Evolutionary conservation across 495 filamentous ascomycete genomes (phyloP), one percentile per base, ranked within the genome.

Genomic region (Saxispiralis lemnorum): DNA sequence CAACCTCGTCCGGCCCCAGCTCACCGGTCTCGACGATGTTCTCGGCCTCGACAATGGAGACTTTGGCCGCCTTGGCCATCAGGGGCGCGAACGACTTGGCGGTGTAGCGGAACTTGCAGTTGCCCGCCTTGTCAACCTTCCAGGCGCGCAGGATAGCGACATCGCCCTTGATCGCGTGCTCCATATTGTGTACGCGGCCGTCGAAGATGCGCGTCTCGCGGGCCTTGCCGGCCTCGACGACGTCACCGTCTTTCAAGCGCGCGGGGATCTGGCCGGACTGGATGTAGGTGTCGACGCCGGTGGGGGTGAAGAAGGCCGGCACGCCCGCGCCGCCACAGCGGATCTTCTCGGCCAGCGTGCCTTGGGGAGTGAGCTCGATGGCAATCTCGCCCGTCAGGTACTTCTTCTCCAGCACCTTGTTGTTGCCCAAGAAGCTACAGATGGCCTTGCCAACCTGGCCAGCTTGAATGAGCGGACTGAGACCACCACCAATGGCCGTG

Each of bases 1-100:
- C 65, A 5, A 78, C 68, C 11, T 66, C 63, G 40, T 69, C 65
- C 5, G 74, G 70, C 38, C 69, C 65, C 19, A 79, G 71, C 33
- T 67, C 64, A 20, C 75, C 74, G 0, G 70, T 53, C 9, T 69
- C 67, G 20, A 79, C 75, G 49, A 79, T 77, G 46, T 79, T 59
- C 53, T 79, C 75, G n/a, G 75, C 75, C 51, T 79, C 75, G 4
- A 79, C 75, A 38, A 79, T 77, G 41, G 73, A 66, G 16, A 76
- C 51, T 48, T 61, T 67, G 3, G 75, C 75, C 0, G 75, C 75
- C 57, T 76, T 78, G 36, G 71, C 75, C 69, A 74, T 72, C 30
- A 75, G 59, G 6, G 65, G 62, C 5, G 62, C 70, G 46, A 73
- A 76, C 11, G 69, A 66, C 57, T 73, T 71, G 17, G 74, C 75